phyloP scores from a whole-genome alignment of 2,329 filamentous ascomycete genomes.

The Aspergillus versicolor region DNA sequence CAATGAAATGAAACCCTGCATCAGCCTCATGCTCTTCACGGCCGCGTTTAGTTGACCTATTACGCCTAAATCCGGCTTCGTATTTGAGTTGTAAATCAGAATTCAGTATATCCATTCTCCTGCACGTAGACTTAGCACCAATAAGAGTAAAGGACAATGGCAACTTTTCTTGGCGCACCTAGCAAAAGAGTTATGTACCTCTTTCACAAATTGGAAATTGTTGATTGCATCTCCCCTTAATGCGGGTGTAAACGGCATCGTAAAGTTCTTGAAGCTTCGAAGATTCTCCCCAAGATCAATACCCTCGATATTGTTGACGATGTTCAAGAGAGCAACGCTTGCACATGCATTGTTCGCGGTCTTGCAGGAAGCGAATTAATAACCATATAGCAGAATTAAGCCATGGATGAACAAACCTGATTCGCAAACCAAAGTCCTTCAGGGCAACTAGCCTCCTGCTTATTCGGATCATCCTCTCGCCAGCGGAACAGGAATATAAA shows the following conservation, averaged over 20 bases:
- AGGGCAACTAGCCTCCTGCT: conserved; percentile 56
- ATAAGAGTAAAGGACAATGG: background rate
- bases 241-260: conserved; percentile 65
- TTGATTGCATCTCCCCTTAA: conserved; percentile 74
- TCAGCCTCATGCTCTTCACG: conserved; percentile 53
- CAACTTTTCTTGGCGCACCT: conserved; percentile 45
- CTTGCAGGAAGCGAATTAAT: conserved; percentile 44
- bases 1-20: conserved; percentile 82
- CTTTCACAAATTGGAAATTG: conserved; percentile 72
- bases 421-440: conserved; percentile 88
- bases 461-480: conserved; percentile 55
- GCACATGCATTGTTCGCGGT: conserved; percentile 83
- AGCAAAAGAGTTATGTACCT: conserved; percentile 85
- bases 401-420: conserved; percentile 56
- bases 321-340: conserved; percentile 89
- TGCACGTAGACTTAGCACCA: conserved; percentile 24
- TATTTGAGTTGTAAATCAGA: conserved; percentile 64
- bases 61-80: conserved; percentile 41
- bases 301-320: conserved; percentile 76
- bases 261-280: conserved; percentile 69
- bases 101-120: conserved; percentile 73
- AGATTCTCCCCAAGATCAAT: conserved; percentile 71
- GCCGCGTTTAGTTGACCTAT: conserved; percentile 34
- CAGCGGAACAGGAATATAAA: conserved; percentile 88
- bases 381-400: background rate